Evolutionary conservation across 306 rosid genomes (phyloP), one percentile per base, ranked within the genome.

Genomic region (Bauhinia variegata): DNA sequence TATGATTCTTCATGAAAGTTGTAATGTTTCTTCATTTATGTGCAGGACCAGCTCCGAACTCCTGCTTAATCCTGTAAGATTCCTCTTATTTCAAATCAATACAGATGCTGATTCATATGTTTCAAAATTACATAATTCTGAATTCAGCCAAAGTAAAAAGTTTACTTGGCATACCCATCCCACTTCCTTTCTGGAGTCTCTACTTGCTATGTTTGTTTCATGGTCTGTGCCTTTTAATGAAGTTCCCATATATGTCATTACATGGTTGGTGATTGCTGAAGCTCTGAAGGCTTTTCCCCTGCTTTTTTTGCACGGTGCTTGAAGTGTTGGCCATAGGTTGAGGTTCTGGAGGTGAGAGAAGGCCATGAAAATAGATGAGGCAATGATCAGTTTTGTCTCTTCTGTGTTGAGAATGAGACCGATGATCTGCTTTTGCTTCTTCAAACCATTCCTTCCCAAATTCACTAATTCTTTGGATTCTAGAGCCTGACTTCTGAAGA

Each of bases 1-100:
- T 57, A 56, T 28, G 14, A 0, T 51, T 58, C 13, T 48, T 7
- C 31, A 18, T 23, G 14, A 19, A 57, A 60, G 19, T 52, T 57
- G 72, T 49, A 23, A 51, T 54, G 46, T 71, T 60, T 54, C 56
- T 54, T 69, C 13, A 13, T 70, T 11, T 60, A 47, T 72, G 60
- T 88, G 84, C 95, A 93, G 98, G 92, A 88, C 96, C 59, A 90
- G 97, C 73, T 79, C 83, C 23, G 99, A 93, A 68, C 96, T 90
- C 52, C 85, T 93, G 47, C 88, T 93, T 53, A 93, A 93, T 83
- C 87, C 97, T 1, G 97, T 93, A 85, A 86, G 90, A 75, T 54
- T 62, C 61, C 43, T 78, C 7, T 60, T 59, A 15, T 67, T 59
- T 55, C 44, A 33, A 61, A 41, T 53, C 69, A 57, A 33, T 38